A percentile compares a stretch with the other conserved stretches of the same genome.
Conservation (phyloP, 2,329 filamentous ascomycete genomes). For the Dothideomycetes sp. region DNA sequence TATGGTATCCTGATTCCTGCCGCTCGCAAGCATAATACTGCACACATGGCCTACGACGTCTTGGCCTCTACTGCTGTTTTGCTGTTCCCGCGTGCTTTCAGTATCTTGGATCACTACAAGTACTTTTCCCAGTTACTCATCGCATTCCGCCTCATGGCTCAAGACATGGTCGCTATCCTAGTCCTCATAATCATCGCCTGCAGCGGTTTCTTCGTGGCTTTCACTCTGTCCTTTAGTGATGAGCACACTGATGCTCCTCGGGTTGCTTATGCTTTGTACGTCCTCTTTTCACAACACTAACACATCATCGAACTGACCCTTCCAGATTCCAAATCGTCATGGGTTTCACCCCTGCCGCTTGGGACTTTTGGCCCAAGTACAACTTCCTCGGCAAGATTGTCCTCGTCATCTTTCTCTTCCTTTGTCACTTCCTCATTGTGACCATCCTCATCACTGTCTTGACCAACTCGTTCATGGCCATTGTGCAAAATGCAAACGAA, state of each 20-base stretch:
- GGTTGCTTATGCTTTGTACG: conserved; percentile 68
- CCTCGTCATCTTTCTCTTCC: conserved; percentile 76
- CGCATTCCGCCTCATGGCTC: conserved; percentile 87
- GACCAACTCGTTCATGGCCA: conserved; percentile 92
- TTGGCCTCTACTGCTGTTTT: conserved; percentile 84
- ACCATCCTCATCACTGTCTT: conserved; percentile 93
- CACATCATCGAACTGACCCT: not conserved
- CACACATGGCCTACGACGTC: conserved; percentile 86
- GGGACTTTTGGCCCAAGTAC: conserved; percentile 78
- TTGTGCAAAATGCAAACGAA: conserved; percentile 85
- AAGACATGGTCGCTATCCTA: conserved; percentile 77
- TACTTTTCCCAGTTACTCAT: conserved; percentile 95
- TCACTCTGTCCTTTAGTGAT: conserved; percentile 68
- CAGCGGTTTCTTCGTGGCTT: conserved; percentile 92
- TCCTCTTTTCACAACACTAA: not conserved
- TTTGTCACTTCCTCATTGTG: conserved; percentile 89
- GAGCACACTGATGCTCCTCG: conserved; percentile 59
- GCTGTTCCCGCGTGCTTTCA: conserved; percentile 83
- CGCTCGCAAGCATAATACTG: conserved; percentile 56
- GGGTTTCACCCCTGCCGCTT: conserved; percentile 92
- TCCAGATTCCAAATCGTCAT: conserved; percentile 72
- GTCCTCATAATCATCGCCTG: conserved; percentile 78
- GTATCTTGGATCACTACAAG: conserved; percentile 84
- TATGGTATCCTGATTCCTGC: conserved; percentile 81
- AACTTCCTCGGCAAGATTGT: conserved; percentile 69